Evolutionary conservation across 177 flowering plant genomes (phyloP), one percentile per base, ranked within the genome.

Genomic region (Telopea speciosissima): DNA sequence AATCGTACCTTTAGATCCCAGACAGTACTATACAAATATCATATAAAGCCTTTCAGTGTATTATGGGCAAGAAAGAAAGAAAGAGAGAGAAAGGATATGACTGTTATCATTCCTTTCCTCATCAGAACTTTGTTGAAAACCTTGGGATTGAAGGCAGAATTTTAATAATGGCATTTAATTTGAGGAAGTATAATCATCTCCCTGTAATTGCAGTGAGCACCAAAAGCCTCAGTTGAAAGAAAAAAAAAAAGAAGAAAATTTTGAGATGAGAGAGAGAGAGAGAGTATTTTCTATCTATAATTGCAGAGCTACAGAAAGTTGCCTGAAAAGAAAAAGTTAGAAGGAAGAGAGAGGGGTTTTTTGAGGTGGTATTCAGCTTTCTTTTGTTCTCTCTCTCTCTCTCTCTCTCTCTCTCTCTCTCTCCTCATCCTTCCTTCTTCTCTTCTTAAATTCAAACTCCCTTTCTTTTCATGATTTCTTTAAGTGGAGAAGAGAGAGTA

Each of bases 401-500:
- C n/a, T n/a, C n/a, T n/a, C n/a, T n/a, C n/a, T n/a, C n/a, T n/a
- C n/a, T n/a, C n/a, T n/a, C n/a, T n/a, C n/a, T n/a, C n/a, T n/a
- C n/a, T n/a, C n/a, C n/a, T n/a, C n/a, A n/a, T n/a, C n/a, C n/a
- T n/a, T n/a, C n/a, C n/a, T 33, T 7, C 40, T 7, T 81, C 54
- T 45, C 16, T 17, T 16, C 54, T 8, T 45, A 45, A 33, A 33
- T 7, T 5, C 40, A 5, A 33, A 0, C 40, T 16, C 19, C 24
- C 59, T 54, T 80, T 79, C 81, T 76, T 88, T 84, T 82, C 66
- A 80, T 79, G 84, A 65, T 70, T 83, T 81, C 89, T 86, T 88
- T 84, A 76, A 75, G 74, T 79, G 49, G 73, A 76, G 72, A 70
- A 67, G 82, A 79, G 83, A 84, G 89, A 83, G 89, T 82, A 85